Conservation (phyloP, 306 rosid species). For the Casuarina cunninghamiana region DNA sequence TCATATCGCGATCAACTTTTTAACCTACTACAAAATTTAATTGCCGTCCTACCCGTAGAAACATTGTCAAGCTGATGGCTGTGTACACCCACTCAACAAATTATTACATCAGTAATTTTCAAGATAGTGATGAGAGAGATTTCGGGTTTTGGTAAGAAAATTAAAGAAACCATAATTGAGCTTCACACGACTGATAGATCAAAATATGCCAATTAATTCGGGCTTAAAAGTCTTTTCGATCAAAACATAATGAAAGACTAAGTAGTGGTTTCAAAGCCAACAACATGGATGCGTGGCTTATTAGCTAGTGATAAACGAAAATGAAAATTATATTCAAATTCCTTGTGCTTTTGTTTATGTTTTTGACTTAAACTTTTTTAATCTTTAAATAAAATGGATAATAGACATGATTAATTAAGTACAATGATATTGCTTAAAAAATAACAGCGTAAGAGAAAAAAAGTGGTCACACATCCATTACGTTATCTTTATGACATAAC, state of each 20-base stretch:
- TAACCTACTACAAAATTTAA: slow-evolving; percentile 1
- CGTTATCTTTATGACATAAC: too few species aligned
- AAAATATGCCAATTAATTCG: not conserved
- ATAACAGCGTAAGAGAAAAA: too few species aligned
- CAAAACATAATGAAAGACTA: not conserved
- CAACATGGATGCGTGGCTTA: not conserved
- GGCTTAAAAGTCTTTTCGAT: not conserved
- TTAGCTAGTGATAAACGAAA: too few species aligned
- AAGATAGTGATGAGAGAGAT: not conserved
- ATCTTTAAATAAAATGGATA: too few species aligned
- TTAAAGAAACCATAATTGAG: not conserved
- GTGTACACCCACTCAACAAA: not conserved
- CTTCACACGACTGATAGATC: not conserved
- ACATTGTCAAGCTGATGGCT: not conserved
- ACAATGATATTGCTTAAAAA: too few species aligned
- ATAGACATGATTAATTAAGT: too few species aligned
- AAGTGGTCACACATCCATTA: too few species aligned
- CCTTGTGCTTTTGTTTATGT: too few species aligned
- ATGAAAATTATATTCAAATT: too few species aligned
- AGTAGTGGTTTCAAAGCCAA: not conserved
- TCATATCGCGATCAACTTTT: not conserved
- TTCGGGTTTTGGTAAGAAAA: not conserved
- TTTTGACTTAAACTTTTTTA: too few species aligned
- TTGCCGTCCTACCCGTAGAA: not conserved
- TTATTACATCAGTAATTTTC: not conserved